Conservation (phyloP, 1,284 basidiomycete genomes). For the Cystobasidiaceae sp. region DNA sequence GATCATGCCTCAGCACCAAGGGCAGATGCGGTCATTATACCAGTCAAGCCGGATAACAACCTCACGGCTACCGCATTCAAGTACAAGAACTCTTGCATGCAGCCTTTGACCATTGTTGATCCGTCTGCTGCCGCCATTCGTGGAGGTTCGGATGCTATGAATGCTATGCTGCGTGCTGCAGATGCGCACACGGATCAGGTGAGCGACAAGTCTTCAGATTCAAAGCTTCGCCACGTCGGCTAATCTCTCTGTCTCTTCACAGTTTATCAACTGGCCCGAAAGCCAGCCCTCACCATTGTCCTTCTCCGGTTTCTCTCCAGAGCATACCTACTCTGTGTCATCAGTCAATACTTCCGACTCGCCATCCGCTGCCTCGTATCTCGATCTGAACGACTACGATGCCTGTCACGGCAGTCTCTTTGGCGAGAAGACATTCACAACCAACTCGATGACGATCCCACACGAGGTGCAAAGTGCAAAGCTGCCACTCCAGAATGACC, state of each 20-base stretch:
- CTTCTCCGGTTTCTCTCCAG: conserved; percentile 9
- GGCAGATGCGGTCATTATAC: not conserved
- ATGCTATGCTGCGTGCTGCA: not conserved
- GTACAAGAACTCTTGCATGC: conserved; percentile 1
- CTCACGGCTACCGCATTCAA: conserved; percentile 14
- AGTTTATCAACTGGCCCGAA: conserved; percentile 26
- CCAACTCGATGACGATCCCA: not conserved
- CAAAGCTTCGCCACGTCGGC: no score
- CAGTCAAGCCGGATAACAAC: not conserved
- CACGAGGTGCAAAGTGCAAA: not conserved
- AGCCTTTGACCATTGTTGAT: conserved; percentile 3
- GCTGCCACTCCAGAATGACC: not conserved
- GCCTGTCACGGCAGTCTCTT: not conserved
- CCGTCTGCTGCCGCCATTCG: not conserved
- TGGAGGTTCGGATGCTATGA: not conserved
- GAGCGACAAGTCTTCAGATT: no score
- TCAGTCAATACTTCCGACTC: not conserved
- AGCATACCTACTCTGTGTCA: not conserved
- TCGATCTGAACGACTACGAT: conserved; percentile 16
- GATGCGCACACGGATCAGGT: conserved; percentile 25
- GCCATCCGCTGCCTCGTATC: conserved; percentile 5
- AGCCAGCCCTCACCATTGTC: conserved; percentile 2
- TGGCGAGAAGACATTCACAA: not conserved
- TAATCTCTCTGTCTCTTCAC: not conserved
- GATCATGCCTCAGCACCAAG: not conserved